These are phyloP conservation scores for Venturia nashicola DNA, from an alignment of 2,329 filamentous ascomycete genomes.

Conservation along the genomic window DNA sequence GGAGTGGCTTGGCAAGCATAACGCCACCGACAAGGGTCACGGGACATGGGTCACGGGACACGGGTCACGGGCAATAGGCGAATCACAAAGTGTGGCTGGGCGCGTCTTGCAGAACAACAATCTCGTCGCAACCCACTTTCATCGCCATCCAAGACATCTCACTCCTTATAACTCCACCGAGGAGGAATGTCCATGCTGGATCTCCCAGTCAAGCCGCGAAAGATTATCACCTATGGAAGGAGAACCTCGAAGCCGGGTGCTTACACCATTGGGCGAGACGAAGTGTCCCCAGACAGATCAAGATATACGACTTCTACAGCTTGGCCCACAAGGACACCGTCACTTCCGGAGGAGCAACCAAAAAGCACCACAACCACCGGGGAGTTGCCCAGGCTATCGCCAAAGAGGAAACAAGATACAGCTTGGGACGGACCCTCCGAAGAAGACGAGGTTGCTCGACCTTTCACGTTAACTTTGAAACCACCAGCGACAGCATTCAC, in stretches of 20 bases:
- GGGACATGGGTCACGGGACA: too few relatives aligned
- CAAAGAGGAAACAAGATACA: background rate
- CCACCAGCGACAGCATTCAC: background rate
- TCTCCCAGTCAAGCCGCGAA: slow-evolving; percentile 21
- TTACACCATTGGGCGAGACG: background rate
- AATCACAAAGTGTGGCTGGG: too few relatives aligned
- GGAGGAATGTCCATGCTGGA: slow-evolving; percentile 13
- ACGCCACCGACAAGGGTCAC: background rate
- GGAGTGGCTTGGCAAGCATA: background rate
- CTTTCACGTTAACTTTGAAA: background rate
- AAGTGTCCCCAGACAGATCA: background rate
- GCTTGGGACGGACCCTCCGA: slow-evolving; percentile 1
- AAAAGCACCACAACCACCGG: background rate
- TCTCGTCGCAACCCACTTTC: slow-evolving; percentile 5
- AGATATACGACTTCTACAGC: background rate
- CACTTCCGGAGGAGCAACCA: background rate
- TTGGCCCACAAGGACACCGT: background rate
- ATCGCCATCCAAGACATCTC: background rate
- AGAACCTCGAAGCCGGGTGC: slow-evolving; percentile 10
- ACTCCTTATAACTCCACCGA: background rate
- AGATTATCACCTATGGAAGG: slow-evolving; percentile 27
- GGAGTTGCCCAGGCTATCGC: background rate
- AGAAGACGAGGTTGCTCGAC: background rate
- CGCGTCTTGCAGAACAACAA: background rate
- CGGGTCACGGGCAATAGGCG: too few relatives aligned